Evolutionary conservation across 1,284 basidiomycete genomes (phyloP).

Genomic region (Cutaneotrichosporon cavernicola): DNA sequence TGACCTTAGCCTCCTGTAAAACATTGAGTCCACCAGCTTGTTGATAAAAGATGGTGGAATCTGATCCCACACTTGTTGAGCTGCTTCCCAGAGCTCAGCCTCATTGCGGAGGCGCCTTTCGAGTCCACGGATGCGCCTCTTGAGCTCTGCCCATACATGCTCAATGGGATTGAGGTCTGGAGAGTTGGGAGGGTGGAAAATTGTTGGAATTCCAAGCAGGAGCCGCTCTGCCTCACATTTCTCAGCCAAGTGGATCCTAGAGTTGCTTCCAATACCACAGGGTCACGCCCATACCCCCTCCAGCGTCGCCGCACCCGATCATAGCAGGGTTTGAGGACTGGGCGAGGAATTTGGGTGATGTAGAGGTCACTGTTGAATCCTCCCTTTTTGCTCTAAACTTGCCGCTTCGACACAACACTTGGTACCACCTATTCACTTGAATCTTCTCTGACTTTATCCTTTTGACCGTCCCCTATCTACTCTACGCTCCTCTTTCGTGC

Average conservation of each 20-base stretch:
- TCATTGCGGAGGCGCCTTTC: no score
- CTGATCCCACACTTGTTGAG: no score
- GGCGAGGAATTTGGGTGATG: neutral
- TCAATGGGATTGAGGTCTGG: neutral
- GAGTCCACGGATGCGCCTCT: no score
- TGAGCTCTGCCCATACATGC: neutral
- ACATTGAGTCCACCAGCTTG: no score
- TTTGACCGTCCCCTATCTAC: no score
- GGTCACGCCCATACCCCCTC: neutral
- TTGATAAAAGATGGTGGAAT: no score
- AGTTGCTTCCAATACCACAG: neutral
- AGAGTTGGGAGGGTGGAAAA: constrained; percentile 2
- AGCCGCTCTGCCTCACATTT: neutral
- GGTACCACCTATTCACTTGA: no score
- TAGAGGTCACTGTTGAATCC: neutral
- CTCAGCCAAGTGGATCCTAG: neutral
- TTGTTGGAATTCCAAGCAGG: neutral
- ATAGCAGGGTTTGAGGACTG: neutral
- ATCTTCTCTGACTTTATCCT: no score
- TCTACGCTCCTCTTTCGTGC: no score
- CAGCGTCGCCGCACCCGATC: neutral
- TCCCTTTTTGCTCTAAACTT: neutral
- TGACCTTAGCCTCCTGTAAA: no score
- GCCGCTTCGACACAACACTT: no score
- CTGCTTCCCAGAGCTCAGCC: no score